Evolutionary conservation across 306 rosid genomes (phyloP), one percentile per base, ranked within the genome.

Genomic region (Vicia faba): DNA sequence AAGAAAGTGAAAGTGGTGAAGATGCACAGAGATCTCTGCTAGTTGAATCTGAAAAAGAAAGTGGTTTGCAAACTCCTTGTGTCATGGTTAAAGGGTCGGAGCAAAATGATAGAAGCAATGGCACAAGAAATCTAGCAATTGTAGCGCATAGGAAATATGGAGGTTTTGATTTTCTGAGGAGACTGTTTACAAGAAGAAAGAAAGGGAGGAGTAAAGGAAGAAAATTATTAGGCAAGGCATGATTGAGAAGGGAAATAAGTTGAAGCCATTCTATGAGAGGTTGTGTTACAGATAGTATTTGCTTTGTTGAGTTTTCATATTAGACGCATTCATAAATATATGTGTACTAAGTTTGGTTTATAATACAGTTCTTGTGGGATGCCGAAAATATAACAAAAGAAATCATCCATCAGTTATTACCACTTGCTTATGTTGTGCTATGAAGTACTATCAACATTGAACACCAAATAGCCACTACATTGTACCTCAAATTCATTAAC

Each of bases 121-220:
- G 68, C 14, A 59, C 11, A 26, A 81, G 85, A 12, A 20, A 77
- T 58, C 54, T 74, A 57, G 75, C 88, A 35, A 63, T 89, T 51
- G 83, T 85, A n/a, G 67, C 85, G 0, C 50, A 74, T 64, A 85
- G 80, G 70, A 87, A 82, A 66, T 83, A 72, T 14, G 84, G 87
- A 49, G 77, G 79, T 23, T 82, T 85, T 61, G 86, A 78, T 77
- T 82, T 89, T 49, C 85, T 89, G 50, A 80, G 75, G 89, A 87
- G 78, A 69, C 68, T 89, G 29, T 71, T 89, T 54, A 20, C 74
- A 9, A 82, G 88, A 75, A 56, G 69, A 67, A 85, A 80, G 85
- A 87, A 80, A 68, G 82, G 84, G 28, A 77, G 69, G 61, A 46
- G 66, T 72, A 84, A 78, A 77, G 82, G 74, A 62, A 36, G 72